Conservation (phyloP, 192 early-diverging fungal species). For the Coemansia sp. region DNA sequence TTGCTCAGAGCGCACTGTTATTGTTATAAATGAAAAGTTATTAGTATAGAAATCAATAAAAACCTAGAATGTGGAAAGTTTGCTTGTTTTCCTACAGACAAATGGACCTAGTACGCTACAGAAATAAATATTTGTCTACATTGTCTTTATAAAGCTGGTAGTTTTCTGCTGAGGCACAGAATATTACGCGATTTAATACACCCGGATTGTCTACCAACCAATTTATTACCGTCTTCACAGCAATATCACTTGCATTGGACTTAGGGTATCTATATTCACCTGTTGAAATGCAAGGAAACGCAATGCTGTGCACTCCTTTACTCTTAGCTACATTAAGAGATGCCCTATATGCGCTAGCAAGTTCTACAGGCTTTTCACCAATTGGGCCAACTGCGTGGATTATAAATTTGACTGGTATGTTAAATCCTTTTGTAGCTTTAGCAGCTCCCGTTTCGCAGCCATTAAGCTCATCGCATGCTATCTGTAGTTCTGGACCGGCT, state of each 20-base stretch:
- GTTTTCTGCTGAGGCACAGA: conserved; percentile 67
- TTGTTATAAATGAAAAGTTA: no score
- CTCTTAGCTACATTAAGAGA: conserved; percentile 62
- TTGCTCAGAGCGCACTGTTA: no score
- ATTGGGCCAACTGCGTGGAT: conserved; percentile 86
- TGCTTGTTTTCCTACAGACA: no score
- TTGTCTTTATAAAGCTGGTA: conserved; percentile 51
- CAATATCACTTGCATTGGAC: conserved; percentile 70
- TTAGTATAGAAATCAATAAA: no score
- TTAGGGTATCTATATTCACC: conserved; percentile 90
- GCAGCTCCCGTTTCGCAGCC: conserved; percentile 77
- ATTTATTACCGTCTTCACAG: conserved; percentile 61
- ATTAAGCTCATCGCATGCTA: conserved; percentile 68
- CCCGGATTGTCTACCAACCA: conserved; percentile 59
- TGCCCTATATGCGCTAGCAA: conserved; percentile 66
- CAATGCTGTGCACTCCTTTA: conserved; percentile 64
- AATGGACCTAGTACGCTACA: no score
- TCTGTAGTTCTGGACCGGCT: conserved; percentile 70
- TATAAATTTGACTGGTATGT: conserved; percentile 70
- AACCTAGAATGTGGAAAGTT: no score
- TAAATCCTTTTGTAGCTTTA: conserved; percentile 63
- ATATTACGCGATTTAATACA: conserved; percentile 66
- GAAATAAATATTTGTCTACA: not conserved
- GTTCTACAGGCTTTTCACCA: conserved; percentile 57
- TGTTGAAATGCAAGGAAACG: conserved; percentile 87